Conservation (phyloP, 1,139 yeast species). For the Suhomyces bribrorum region DNA sequence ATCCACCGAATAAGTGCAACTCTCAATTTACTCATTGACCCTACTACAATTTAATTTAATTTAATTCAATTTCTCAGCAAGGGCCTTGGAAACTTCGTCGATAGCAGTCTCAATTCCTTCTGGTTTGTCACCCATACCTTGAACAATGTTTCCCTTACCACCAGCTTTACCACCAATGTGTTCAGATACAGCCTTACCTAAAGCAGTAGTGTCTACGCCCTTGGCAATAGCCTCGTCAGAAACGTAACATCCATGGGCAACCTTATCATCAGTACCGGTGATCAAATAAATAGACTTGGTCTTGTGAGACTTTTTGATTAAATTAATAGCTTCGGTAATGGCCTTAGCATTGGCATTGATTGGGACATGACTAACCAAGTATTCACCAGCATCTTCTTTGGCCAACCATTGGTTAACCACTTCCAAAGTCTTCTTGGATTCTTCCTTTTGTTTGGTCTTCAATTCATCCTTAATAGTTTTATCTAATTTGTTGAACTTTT, state of each 20-base stretch:
- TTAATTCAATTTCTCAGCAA: slow-evolving; percentile 54
- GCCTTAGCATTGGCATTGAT: slow-evolving; percentile 91
- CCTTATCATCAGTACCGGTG: slow-evolving; percentile 74
- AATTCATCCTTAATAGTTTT: slow-evolving; percentile 85
- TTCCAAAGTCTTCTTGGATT: slow-evolving; percentile 77
- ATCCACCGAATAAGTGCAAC: too few relatives aligned
- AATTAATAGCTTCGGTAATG: slow-evolving; percentile 86
- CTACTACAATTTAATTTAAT: too few relatives aligned
- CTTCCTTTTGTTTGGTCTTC: slow-evolving; percentile 85
- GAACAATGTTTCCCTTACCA: slow-evolving; percentile 95
- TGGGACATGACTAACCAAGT: slow-evolving; percentile 64
- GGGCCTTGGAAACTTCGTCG: slow-evolving; percentile 59
- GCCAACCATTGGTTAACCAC: slow-evolving; percentile 72
- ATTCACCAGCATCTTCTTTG: slow-evolving; percentile 41
- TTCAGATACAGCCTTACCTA: slow-evolving; percentile 69
- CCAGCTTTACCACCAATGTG: slow-evolving; percentile 97
- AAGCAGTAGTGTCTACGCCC: slow-evolving; percentile 74
- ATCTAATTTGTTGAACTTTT: slow-evolving; percentile 74
- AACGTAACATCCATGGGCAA: slow-evolving; percentile 93
- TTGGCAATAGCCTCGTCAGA: slow-evolving; percentile 69
- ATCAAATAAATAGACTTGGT: slow-evolving; percentile 80
- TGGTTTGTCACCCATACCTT: slow-evolving; percentile 92
- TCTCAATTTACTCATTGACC: too few relatives aligned
- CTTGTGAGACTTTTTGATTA: slow-evolving; percentile 75
- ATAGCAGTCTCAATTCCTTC: slow-evolving; percentile 72